Base-by-base conservation (phyloP, 2,329 filamentous ascomycete genomes). In the Aschersonia sp. region DNA sequence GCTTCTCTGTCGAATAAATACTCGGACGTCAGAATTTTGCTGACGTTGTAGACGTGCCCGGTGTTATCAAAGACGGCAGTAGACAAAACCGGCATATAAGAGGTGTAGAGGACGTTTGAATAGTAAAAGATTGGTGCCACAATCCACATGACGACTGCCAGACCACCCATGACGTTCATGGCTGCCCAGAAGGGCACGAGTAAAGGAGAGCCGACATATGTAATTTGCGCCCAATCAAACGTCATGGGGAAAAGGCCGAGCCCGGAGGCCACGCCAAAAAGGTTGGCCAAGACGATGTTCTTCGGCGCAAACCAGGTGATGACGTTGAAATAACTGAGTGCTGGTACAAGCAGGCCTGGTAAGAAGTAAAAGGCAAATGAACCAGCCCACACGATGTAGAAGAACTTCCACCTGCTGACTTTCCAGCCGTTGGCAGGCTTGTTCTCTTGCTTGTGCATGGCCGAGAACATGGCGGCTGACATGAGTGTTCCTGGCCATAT, bases 181-280 rank as follows among this genome's bases (percentile, higher is more conserved):
- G 86, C 83, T 41, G 86, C 84, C 86, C 87, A 89, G 63, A 91
- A 92, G 0, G 87, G 87, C 0, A 87, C 88, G 12, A 92, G 73
- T 5, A 94, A 69, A 0, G 85, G 88, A 4, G 86, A 92, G 12
- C 88, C 88, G 55, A 94, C 92, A 58, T 91, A 83, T 0, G 88
- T 87, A 52, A 94, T 82, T 59, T 94, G 88, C 1, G 85, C 85
- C 88, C 88, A 94, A 66, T 94, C 88, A 58, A 94, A 94, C 0
- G 88, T 94, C 56, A 94, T 61, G 0, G 88, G 88, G 52, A 94
- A 88, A 35, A 94, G 67, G 1, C 87, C 87, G 10, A 94, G 73
- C 2, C 88, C 88, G 2, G 87, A 91, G n/a, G 80, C 77, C 12
- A 91, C 84, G 12, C 88, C 88, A 59, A 94, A 94, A 53, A 94